Percentiles rank a stretch among this genome's conserved stretches.
phyloP scores from a whole-genome alignment of 192 early-diverging fungal genomes.

The Coemansia sp. region DNA sequence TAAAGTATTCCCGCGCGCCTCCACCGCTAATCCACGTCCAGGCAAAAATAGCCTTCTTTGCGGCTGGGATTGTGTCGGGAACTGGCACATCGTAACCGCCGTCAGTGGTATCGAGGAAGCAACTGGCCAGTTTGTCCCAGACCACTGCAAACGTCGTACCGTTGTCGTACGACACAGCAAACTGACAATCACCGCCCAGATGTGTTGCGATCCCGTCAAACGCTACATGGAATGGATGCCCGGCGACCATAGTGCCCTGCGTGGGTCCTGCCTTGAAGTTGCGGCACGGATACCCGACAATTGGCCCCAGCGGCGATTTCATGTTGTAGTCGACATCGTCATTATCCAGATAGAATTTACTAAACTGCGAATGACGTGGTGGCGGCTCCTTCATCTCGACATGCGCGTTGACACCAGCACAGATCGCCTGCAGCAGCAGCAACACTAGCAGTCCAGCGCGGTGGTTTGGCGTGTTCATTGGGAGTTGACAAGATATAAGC shows the following conservation, averaged over 20 bases:
- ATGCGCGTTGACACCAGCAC: conserved; percentile 21
- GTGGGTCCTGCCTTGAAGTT: conserved; percentile 40
- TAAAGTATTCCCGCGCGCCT: conserved; percentile 66
- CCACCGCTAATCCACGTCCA: conserved; percentile 69
- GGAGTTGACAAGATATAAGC: neutral
- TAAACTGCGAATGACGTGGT: conserved; percentile 48
- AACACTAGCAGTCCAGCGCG: neutral
- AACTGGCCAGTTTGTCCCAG: conserved; percentile 52
- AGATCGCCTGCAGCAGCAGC: conserved; percentile 1
- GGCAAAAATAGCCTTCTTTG: conserved; percentile 56
- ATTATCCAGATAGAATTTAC: conserved; percentile 48
- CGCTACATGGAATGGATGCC: conserved; percentile 50
- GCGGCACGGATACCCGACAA: conserved; percentile 51
- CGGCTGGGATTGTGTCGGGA: conserved; percentile 57
- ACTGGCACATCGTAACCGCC: conserved; percentile 57
- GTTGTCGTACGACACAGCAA: conserved; percentile 62
- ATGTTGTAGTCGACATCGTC: conserved; percentile 54
- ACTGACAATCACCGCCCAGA: conserved; percentile 70
- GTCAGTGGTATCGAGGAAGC: conserved; percentile 47
- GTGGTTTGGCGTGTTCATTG: neutral
- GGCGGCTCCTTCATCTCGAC: conserved; percentile 49
- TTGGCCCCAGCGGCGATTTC: conserved; percentile 47
- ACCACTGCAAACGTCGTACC: conserved; percentile 64
- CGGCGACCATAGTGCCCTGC: conserved; percentile 50
- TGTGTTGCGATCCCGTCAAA: conserved; percentile 58